Percentiles rank a stretch among this genome's conserved stretches.
Conservation (phyloP, 192 early-diverging fungal genomes). For the Cladochytrium replicatum region DNA sequence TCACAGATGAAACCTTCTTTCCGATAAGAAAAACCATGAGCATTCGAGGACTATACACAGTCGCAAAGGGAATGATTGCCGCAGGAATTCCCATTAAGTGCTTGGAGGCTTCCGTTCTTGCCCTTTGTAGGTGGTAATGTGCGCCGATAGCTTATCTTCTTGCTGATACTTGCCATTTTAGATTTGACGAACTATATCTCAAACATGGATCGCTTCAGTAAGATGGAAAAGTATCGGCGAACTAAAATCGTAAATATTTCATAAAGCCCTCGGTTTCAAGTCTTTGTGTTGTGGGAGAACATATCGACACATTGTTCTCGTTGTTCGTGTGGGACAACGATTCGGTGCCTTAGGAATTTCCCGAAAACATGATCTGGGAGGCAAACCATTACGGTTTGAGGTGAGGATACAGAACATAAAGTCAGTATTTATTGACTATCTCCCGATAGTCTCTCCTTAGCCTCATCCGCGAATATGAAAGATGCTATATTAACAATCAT, state of each 20-base stretch:
- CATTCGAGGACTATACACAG: too few relatives aligned
- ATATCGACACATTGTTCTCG: not conserved
- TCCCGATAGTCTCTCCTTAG: too few relatives aligned
- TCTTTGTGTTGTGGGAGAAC: not conserved
- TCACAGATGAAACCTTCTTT: too few relatives aligned
- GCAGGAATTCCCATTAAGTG: not conserved
- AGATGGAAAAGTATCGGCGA: not conserved
- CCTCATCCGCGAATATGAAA: too few relatives aligned
- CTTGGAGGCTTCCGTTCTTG: not conserved
- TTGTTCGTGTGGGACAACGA: not conserved
- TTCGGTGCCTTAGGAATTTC: not conserved
- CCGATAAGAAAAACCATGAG: too few relatives aligned
- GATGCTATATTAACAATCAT: too few relatives aligned
- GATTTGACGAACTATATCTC: not conserved
- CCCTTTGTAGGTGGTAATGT: not conserved
- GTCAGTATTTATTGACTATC: too few relatives aligned
- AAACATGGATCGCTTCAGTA: not conserved
- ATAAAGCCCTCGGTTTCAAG: not conserved
- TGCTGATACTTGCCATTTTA: not conserved
- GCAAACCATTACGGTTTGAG: not conserved
- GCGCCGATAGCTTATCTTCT: not conserved
- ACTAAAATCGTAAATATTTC: not conserved
- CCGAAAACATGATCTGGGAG: not conserved
- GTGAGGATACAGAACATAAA: too few relatives aligned
- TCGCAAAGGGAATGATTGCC: not conserved